A percentile compares a stretch with the other conserved stretches of the same genome.
Evolutionary conservation across 805 yeast genomes (phyloP).

Genomic region (Yarrowia porcina): DNA sequence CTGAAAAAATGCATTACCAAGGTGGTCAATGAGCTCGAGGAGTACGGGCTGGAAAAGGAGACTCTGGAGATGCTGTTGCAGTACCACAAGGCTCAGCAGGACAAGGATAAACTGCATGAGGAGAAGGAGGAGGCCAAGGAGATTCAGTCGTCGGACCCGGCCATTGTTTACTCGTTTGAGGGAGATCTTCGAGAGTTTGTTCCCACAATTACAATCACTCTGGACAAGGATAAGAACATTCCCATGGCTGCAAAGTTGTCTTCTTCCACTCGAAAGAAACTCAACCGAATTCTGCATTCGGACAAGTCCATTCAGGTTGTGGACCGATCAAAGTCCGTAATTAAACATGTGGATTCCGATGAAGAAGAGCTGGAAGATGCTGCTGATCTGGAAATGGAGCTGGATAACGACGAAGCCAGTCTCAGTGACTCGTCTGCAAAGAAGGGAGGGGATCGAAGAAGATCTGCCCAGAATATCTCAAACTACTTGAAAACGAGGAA

Average conservation of each 20-base stretch:
- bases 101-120: slow-evolving; percentile 13
- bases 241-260: slow-evolving; percentile 30
- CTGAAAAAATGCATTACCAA: slow-evolving; percentile 63
- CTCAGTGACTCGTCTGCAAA: slow-evolving; percentile 10
- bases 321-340: slow-evolving; percentile 1
- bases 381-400: slow-evolving; percentile 4
- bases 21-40: slow-evolving; percentile 60
- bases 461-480: slow-evolving; percentile 15
- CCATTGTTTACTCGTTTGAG: slow-evolving; percentile 31
- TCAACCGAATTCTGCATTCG: slow-evolving; percentile 22
- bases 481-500: slow-evolving; percentile 1
- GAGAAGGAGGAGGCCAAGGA: slow-evolving; percentile 2
- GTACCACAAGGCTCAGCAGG: slow-evolving; percentile 28
- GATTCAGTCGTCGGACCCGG: slow-evolving; percentile 7
- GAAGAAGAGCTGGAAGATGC: slow-evolving; percentile 14
- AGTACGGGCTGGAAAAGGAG: slow-evolving; percentile 55
- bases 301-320: slow-evolving; percentile 19
- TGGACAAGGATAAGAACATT: slow-evolving; percentile 29
- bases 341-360: slow-evolving; percentile 17
- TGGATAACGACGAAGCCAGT: slow-evolving; percentile 6
- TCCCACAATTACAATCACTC: slow-evolving; percentile 33
- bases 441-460: background rate
- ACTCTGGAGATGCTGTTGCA: slow-evolving; percentile 35
- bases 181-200: slow-evolving; percentile 32
- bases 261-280: slow-evolving; percentile 28